These are phyloP conservation scores for Vanilla planifolia DNA, from an alignment of 106 monocot species.

Conservation along the genomic window DNA sequence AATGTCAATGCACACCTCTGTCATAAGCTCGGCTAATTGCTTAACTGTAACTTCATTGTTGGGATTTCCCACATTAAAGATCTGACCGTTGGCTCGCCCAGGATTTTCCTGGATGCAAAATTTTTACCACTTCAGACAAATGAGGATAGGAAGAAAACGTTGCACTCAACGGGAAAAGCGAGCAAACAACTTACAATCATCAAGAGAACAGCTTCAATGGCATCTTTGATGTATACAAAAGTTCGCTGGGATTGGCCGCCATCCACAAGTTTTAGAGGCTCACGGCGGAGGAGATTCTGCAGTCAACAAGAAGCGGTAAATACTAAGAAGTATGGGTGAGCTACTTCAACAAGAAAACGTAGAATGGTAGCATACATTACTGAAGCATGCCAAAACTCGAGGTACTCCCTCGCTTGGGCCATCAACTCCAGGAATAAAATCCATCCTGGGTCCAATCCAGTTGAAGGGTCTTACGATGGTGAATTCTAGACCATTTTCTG, in stretches of 20 bases:
- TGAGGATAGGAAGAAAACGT: background rate
- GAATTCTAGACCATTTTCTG: slow-evolving; percentile 61
- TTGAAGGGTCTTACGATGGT: slow-evolving; percentile 74
- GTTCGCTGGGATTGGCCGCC: slow-evolving; percentile 72
- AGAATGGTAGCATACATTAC: slow-evolving; percentile 33
- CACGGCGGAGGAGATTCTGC: slow-evolving; percentile 56
- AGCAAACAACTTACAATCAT: slow-evolving; percentile 39
- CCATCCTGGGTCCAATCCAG: slow-evolving; percentile 79
- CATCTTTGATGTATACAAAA: slow-evolving; percentile 79
- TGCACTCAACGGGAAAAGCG: too few species aligned
- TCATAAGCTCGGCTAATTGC: slow-evolving; percentile 70
- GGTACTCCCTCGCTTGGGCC: slow-evolving; percentile 81
- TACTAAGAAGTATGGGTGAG: background rate
- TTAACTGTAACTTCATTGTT: slow-evolving; percentile 68
- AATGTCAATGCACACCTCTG: slow-evolving; percentile 23
- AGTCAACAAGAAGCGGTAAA: background rate
- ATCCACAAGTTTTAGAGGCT: slow-evolving; percentile 68
- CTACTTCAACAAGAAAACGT: background rate
- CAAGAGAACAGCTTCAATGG: slow-evolving; percentile 66
- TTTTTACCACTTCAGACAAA: background rate
- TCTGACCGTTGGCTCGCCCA: slow-evolving; percentile 51
- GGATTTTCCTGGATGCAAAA: slow-evolving; percentile 52
- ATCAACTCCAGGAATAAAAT: slow-evolving; percentile 81
- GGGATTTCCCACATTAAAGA: slow-evolving; percentile 75
- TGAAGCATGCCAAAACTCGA: slow-evolving; percentile 69